Evolutionary conservation across 176 grass and related monocot genomes (phyloP).

Genomic region (Puya raimondii): DNA sequence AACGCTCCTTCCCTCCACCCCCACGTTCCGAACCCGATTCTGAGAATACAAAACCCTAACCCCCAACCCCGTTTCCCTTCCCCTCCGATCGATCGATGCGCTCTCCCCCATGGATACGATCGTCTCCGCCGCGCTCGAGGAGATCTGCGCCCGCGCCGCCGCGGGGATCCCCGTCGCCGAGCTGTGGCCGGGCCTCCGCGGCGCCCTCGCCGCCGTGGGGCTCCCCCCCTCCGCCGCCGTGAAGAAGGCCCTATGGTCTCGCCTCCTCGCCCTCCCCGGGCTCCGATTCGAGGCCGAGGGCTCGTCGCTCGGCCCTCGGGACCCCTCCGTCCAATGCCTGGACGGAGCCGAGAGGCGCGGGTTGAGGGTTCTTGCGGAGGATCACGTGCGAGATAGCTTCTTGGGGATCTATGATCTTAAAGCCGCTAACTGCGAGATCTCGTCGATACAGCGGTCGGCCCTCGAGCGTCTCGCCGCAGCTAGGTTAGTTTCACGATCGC

Average conservation of each 20-base stretch:
- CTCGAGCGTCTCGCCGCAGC: constrained; percentile 63
- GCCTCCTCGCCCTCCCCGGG: constrained; percentile 48
- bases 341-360: constrained; percentile 48
- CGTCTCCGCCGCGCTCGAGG: constrained; percentile 61
- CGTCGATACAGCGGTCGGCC: constrained; percentile 36
- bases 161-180: constrained; percentile 40
- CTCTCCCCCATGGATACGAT: constrained; percentile 53
- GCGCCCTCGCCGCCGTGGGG: constrained; percentile 28
- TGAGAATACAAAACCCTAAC: neutral
- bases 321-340: constrained; percentile 38
- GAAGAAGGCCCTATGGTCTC: constrained; percentile 53
- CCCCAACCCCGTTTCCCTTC: neutral
- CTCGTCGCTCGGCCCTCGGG: constrained; percentile 23
- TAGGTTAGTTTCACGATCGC: constrained; percentile 38
- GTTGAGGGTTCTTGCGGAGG: constrained; percentile 42
- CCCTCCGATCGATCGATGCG: constrained; percentile 4
- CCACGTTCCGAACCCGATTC: no score
- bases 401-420: constrained; percentile 79
- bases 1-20: no score
- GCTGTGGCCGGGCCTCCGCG: constrained; percentile 39
- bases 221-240: constrained; percentile 35
- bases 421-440: constrained; percentile 49
- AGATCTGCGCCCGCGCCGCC: constrained; percentile 56
- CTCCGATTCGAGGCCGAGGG: constrained; percentile 48
- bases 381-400: constrained; percentile 63